A percentile compares a stretch with the other conserved stretches of the same genome.
These are phyloP conservation scores for Aspergillus texensis DNA, from an alignment of 2,329 filamentous ascomycete species.

Conservation along the genomic window DNA sequence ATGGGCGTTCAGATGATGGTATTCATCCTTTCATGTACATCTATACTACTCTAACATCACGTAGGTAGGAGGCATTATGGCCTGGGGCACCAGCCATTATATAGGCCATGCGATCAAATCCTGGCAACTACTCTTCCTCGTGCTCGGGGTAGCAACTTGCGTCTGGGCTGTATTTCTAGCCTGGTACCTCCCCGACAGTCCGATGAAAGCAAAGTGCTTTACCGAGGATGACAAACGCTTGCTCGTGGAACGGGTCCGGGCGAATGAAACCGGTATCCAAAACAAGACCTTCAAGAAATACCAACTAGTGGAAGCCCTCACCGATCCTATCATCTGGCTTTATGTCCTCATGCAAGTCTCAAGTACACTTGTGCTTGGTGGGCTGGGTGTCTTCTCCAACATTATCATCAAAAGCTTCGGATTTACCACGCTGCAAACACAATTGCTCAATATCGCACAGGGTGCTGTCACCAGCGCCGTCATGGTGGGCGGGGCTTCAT, in stretches of 20 bases:
- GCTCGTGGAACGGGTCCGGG: slow-evolving; percentile 59
- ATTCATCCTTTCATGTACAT: neutral
- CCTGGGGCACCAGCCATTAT: slow-evolving; percentile 52
- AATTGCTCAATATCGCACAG: slow-evolving; percentile 71
- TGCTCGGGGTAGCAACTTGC: slow-evolving; percentile 56
- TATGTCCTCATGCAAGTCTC: slow-evolving; percentile 20
- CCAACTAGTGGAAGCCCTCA: slow-evolving; percentile 52
- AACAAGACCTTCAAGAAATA: slow-evolving; percentile 54
- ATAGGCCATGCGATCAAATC: slow-evolving; percentile 54
- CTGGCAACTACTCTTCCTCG: slow-evolving; percentile 68
- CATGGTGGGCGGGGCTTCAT: slow-evolving; percentile 53
- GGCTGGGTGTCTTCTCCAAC: slow-evolving; percentile 41
- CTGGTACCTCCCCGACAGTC: slow-evolving; percentile 63
- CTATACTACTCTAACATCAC: neutral
- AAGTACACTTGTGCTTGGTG: slow-evolving; percentile 29
- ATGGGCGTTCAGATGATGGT: slow-evolving; percentile 65
- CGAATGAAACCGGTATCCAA: slow-evolving; percentile 62
- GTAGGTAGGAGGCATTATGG: slow-evolving; percentile 65
- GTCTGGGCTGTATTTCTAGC: slow-evolving; percentile 52
- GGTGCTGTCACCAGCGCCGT: slow-evolving; percentile 72
- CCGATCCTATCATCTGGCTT: slow-evolving; percentile 21
- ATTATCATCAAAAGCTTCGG: slow-evolving; percentile 68
- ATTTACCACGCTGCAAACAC: slow-evolving; percentile 65
- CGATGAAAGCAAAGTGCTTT: slow-evolving; percentile 68
- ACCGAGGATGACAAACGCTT: slow-evolving; percentile 63